Evolutionary conservation across 495 filamentous ascomycete species (phyloP), one percentile per base, ranked within the genome.

Genomic region (Hypoxylon trugodes): DNA sequence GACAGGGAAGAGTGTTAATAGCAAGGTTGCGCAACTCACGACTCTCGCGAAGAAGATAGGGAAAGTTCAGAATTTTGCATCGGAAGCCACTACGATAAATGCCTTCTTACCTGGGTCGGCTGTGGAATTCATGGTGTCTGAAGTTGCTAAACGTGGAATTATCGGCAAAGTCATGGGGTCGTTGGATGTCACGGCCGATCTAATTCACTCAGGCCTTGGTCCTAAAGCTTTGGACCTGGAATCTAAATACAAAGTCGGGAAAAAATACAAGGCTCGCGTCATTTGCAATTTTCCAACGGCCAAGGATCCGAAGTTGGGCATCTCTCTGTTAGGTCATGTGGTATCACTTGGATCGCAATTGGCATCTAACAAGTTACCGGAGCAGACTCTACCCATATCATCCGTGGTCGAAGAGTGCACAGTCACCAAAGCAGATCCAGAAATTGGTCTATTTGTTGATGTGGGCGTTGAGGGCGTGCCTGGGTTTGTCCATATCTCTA

Each of bases 401-500:
- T 84, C 90, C 0, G 85, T 90, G 45, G 77, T 96, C 13, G 86
- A 92, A 26, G 82, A 90, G 60, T 89, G 88, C 30, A 93, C 83
- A 22, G 86, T 98, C 12, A 77, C 85, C 40, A 88, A 87, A 62
- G 90, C 97, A 12, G 89, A 94, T 47, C 80, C 89, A 16, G 84
- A 86, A 9, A 76, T 89, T 51, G 95, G 95, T 32, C 76, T 97
- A 1, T 96, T 94, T 66, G 82, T 94, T 4, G 86, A 96, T 71
- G 77, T 96, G 33, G 91, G 92, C 9, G 80, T 90, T 7, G 79
- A 86, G 35, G 87, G 85, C 25, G 81, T 94, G 37, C 77, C 86
- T 35, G 94, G 92, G 30, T 98, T 95, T 74, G 91, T 95, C 8
- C 95, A 98, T 73, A 96, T 98, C 41, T 98, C 95, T 0, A 85